phyloP scores from a whole-genome alignment of 192 early-diverging fungal species.

The Backusella australiensis region DNA sequence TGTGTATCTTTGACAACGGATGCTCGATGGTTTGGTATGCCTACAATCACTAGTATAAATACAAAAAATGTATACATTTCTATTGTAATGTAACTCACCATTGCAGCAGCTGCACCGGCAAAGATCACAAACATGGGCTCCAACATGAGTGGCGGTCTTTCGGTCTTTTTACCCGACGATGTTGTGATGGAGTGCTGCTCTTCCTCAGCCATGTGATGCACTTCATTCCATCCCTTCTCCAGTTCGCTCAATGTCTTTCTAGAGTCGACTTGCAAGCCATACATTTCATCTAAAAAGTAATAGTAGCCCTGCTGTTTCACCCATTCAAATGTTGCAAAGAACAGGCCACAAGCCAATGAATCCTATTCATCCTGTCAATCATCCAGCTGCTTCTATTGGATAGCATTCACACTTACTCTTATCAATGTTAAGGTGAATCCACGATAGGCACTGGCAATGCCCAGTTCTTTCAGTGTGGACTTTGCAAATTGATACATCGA shows the following conservation, averaged over 20 bases:
- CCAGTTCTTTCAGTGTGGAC: constrained; percentile 53
- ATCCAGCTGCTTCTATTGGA: not conserved
- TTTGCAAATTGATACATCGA: constrained; percentile 67
- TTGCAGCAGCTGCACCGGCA: constrained; percentile 36
- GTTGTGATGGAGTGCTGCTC: not conserved
- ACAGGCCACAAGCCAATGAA: constrained; percentile 66
- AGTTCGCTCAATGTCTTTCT: constrained; percentile 14
- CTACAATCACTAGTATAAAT: not conserved
- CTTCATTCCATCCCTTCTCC: constrained; percentile 21
- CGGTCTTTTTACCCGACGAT: not conserved
- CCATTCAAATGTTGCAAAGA: constrained; percentile 78
- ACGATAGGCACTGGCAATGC: constrained; percentile 51
- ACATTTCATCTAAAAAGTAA: constrained; percentile 53
- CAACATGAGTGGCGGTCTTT: constrained; percentile 31
- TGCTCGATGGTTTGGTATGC: constrained; percentile 75
- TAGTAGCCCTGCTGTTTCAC: constrained; percentile 72
- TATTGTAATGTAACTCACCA: constrained; percentile 18
- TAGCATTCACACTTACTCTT: constrained; percentile 31
- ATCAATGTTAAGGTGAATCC: constrained; percentile 51
- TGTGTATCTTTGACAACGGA: constrained; percentile 65
- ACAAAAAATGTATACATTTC: not conserved
- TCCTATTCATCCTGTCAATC: constrained; percentile 42
- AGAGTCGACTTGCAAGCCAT: constrained; percentile 42
- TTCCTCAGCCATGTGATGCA: constrained; percentile 8
- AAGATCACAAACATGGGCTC: constrained; percentile 41